Evolutionary conservation across 495 filamentous ascomycete species (phyloP).

Genomic region (Talaromyces adpressus): DNA sequence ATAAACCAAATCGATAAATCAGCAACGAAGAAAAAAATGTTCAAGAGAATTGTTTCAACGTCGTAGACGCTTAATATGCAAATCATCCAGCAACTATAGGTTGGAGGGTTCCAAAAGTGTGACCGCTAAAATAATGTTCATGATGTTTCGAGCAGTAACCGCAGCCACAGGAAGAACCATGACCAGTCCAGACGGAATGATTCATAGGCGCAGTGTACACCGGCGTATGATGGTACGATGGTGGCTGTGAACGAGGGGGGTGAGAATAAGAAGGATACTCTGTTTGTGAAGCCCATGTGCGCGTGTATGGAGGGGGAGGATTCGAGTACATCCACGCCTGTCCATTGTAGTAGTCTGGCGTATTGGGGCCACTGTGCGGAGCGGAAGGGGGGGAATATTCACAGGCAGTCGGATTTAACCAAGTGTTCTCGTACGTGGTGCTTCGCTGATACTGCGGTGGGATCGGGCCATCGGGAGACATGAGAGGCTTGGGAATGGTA

Average conservation of each 20-base stretch:
- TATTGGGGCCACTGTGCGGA: slow-evolving; percentile 58
- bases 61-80: slow-evolving; percentile 8
- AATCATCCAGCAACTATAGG: slow-evolving; percentile 36
- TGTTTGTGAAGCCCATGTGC: slow-evolving; percentile 23
- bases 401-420: slow-evolving; percentile 41
- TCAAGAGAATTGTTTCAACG: slow-evolving; percentile 9
- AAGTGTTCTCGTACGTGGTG: slow-evolving; percentile 44
- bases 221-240: slow-evolving; percentile 46
- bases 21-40: slow-evolving; percentile 12
- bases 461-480: slow-evolving; percentile 43
- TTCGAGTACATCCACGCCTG: slow-evolving; percentile 51
- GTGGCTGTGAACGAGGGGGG: slow-evolving; percentile 38
- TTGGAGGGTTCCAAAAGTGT: slow-evolving; percentile 53
- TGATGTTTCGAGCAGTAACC: slow-evolving; percentile 56
- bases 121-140: slow-evolving; percentile 57
- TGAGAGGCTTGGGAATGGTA: slow-evolving; percentile 36
- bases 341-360: slow-evolving; percentile 50
- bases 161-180: slow-evolving; percentile 62
- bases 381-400: slow-evolving; percentile 65
- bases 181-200: slow-evolving; percentile 52
- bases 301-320: slow-evolving; percentile 39
- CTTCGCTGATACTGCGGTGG: slow-evolving; percentile 46
- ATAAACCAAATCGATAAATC: slow-evolving; percentile 10
- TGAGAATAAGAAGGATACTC: slow-evolving; percentile 40
- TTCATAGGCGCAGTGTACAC: slow-evolving; percentile 48